Evolutionary conservation across 257 asterid species (phyloP).

Genomic region (Solanum acaule): DNA sequence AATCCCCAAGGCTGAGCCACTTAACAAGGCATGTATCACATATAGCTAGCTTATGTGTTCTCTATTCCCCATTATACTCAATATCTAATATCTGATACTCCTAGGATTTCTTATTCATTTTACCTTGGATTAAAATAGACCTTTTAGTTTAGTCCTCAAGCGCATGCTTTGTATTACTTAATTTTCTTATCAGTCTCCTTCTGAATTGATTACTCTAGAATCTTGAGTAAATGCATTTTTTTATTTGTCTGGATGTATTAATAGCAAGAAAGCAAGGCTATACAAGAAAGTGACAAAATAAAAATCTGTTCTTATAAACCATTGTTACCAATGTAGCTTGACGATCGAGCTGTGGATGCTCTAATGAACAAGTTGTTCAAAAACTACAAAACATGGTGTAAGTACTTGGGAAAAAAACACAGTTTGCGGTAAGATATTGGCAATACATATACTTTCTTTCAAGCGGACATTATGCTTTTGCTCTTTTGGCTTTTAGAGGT

Average conservation of each 20-base stretch:
- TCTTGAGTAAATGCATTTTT: background rate
- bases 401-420: constrained; percentile 87
- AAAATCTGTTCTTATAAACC: background rate
- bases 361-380: constrained; percentile 88
- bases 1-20: constrained; percentile 84
- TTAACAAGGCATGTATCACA: constrained; percentile 44
- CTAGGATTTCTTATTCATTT: background rate
- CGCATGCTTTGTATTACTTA: background rate
- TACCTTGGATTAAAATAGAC: background rate
- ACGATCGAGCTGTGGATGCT: constrained; percentile 90
- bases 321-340: constrained; percentile 49
- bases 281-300: background rate
- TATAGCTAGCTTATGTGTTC: constrained; percentile 2
- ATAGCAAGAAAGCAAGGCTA: constrained; percentile 5
- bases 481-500: background rate
- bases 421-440: constrained; percentile 66
- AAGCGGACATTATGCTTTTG: background rate
- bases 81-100: background rate
- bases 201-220: background rate
- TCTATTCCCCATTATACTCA: background rate
- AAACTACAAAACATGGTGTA: constrained; percentile 98
- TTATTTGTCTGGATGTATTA: constrained; percentile 3
- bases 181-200: background rate
- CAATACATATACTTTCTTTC: background rate
- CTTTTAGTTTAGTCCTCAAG: background rate